These are phyloP conservation scores for Triangularia verruculosa DNA, from an alignment of 2,329 filamentous ascomycete species.

Conservation along the genomic window DNA sequence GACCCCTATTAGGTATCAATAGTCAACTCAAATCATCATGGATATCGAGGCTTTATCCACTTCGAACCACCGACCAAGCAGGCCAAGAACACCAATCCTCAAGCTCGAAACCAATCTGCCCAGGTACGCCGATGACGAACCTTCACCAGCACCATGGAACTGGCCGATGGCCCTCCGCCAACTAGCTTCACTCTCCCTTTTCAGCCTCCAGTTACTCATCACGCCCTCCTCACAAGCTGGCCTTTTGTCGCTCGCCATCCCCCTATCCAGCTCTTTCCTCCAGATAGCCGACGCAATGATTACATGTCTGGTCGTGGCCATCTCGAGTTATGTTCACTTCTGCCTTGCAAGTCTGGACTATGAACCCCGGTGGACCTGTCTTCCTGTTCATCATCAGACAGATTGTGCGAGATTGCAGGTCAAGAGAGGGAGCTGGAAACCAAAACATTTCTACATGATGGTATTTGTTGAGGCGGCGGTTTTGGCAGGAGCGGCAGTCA, in stretches of 20 bases:
- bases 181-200: neutral
- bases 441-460: neutral
- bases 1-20: neutral
- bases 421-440: neutral
- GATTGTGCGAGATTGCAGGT: neutral
- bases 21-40: neutral
- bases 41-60: neutral
- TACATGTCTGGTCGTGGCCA: neutral
- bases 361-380: neutral
- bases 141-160: neutral
- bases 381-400: no score
- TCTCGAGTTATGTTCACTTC: neutral
- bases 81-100: neutral
- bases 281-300: neutral
- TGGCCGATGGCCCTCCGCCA: neutral
- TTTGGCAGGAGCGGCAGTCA: neutral
- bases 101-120: neutral
- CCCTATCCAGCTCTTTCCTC: neutral
- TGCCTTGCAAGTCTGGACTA: neutral
- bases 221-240: neutral
- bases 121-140: neutral
- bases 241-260: neutral
- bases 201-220: neutral
- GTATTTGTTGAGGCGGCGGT: neutral
- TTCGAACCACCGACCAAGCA: neutral